phyloP scores from a whole-genome alignment of 169 alveolate genomes.

The Plasmodium relictum region DNA sequence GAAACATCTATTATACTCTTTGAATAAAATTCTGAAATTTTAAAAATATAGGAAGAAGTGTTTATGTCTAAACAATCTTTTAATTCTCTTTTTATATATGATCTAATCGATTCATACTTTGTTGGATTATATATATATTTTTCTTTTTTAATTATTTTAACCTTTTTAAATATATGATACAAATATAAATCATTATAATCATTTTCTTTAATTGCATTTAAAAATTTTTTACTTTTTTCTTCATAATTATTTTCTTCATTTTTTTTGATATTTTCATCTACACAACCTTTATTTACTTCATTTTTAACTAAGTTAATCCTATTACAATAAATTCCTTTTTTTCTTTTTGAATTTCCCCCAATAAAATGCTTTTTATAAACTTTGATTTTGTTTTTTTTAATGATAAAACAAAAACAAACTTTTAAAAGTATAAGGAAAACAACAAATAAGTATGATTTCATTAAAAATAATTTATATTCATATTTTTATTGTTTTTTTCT shows the following conservation, averaged over 20 bases:
- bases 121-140: constrained; percentile 56
- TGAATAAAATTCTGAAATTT: constrained; percentile 38
- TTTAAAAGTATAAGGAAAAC: constrained; percentile 13
- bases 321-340: background rate
- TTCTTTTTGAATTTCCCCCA: constrained; percentile 1
- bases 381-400: constrained; percentile 13
- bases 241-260: background rate
- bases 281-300: background rate
- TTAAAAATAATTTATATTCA: constrained; percentile 20
- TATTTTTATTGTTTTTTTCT: background rate
- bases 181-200: constrained; percentile 58
- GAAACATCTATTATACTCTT: constrained; percentile 49
- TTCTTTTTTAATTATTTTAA: constrained; percentile 41
- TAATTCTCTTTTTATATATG: constrained; percentile 69
- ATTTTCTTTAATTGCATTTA: constrained; percentile 60
- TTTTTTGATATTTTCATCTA: background rate
- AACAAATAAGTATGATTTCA: constrained; percentile 41
- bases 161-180: constrained; percentile 61
- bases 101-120: constrained; percentile 51
- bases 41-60: constrained; percentile 63
- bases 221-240: background rate
- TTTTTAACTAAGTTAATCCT: background rate
- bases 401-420: constrained; percentile 27
- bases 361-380: background rate
- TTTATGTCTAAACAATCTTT: constrained; percentile 59